Conservation (phyloP, 768 basidiomycete genomes). For the Hericium erinaceus region DNA sequence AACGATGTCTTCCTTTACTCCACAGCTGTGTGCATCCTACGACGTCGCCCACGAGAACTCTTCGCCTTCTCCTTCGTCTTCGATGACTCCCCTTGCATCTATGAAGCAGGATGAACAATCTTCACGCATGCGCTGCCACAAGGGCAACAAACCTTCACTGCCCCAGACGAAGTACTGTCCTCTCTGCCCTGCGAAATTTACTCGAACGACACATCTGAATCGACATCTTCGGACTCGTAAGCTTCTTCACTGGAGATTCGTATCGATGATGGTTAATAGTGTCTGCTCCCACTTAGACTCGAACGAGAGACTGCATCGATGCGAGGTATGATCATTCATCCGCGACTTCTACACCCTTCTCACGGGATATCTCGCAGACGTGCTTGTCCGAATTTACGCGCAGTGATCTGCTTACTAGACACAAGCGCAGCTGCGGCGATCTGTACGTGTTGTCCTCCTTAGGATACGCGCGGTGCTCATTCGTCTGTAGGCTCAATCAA, state of each 20-base stretch:
- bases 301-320: conserved; percentile 53
- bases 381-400: conserved; percentile 61
- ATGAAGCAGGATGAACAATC: conserved; percentile 10
- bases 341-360: background rate
- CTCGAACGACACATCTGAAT: conserved; percentile 57
- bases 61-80: conserved; percentile 4
- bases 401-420: conserved; percentile 56
- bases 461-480: background rate
- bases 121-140: conserved; percentile 41
- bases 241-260: background rate
- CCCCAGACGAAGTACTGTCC: conserved; percentile 58
- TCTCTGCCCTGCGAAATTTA: conserved; percentile 59
- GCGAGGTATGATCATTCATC: conserved; percentile 33
- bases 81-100: conserved; percentile 5
- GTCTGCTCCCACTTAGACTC: conserved; percentile 36
- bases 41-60: too few relatives aligned
- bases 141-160: conserved; percentile 52
- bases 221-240: conserved; percentile 56
- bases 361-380: conserved; percentile 25
- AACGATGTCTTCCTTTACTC: background rate
- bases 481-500: conserved; percentile 23
- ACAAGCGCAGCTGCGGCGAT: conserved; percentile 58
- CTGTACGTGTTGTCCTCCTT: conserved; percentile 29
- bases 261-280: background rate
- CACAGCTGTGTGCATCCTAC: background rate